Percentiles rank a stretch among this genome's conserved stretches.
phyloP scores from a whole-genome alignment of 2,329 filamentous ascomycete genomes.

The Xylariales sp. region DNA sequence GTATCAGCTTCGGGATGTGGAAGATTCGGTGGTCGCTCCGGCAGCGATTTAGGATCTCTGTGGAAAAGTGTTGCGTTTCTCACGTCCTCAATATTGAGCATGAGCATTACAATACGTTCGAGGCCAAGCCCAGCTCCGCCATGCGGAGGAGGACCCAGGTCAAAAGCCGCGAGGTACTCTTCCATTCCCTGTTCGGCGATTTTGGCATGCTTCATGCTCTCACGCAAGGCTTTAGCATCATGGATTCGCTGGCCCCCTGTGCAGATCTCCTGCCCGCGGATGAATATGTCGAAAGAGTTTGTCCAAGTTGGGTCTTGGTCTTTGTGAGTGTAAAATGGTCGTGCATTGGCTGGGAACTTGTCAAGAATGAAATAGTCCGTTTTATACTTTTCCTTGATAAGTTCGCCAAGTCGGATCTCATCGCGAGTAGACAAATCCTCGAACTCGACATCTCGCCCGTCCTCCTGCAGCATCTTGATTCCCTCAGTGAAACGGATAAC shows the following conservation, averaged over 20 bases:
- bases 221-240: conserved; percentile 66
- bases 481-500: conserved; percentile 77
- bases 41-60: conserved; percentile 83
- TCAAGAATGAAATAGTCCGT: conserved; percentile 94
- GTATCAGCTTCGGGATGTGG: conserved; percentile 87
- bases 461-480: conserved; percentile 75
- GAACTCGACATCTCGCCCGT: conserved; percentile 67
- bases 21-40: conserved; percentile 61
- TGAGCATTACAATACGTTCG: conserved; percentile 81
- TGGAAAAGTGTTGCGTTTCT: conserved; percentile 83
- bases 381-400: conserved; percentile 80
- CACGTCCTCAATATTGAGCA: conserved; percentile 85
- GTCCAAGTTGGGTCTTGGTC: conserved; percentile 64
- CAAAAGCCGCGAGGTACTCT: conserved; percentile 84
- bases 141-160: conserved; percentile 83
- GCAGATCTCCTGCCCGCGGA: conserved; percentile 88
- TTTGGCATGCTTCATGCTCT: conserved; percentile 71
- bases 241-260: conserved; percentile 93
- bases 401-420: conserved; percentile 78
- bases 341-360: conserved; percentile 64
- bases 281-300: conserved; percentile 93
- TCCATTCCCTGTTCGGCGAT: conserved; percentile 81
- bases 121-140: conserved; percentile 87
- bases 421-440: conserved; percentile 83
- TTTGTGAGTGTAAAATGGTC: conserved; percentile 10